Evolutionary conservation across 495 filamentous ascomycete genomes (phyloP), one percentile per base, ranked within the genome.

Genomic region (Tuber microsphaerosporum): DNA sequence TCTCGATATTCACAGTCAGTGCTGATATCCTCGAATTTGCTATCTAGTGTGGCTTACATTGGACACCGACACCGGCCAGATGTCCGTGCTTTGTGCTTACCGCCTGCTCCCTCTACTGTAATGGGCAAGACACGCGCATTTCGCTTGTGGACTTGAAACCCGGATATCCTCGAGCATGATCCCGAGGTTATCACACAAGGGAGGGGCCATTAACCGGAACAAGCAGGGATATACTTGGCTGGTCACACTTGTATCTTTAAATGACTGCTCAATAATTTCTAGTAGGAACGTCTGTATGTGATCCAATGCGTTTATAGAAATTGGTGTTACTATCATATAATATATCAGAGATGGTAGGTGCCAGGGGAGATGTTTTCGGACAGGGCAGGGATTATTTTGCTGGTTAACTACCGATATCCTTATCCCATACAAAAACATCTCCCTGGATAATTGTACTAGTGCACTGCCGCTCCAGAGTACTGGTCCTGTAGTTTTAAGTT

Each of bases 121-220:
- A 31, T 17, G 56, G 26, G n/a, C 12, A 65, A 7, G 26, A 65
- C 56, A 31, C 56, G 31, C 56, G 26, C 26, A 34, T 65, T 65
- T 65, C 56, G 26, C 56, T 31, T 65, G 56, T 65, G 56, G 56
- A 65, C 31, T 65, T 65, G 56, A 65, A 65, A 65, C 56, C 56
- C 26, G 56, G 56, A 65, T 65, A 65, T 34, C 56, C 56, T 61
- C n/a, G 10, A 61, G 48, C 48, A 26, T 61, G n/a, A 61, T 61
- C 10, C 51, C 22, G 51, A 61, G n/a, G 51, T 12, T n/a, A 8
- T n/a, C 14, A 20, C 5, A 31, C 51, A 61, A 61, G 51, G 51
- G 51, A 26, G n/a, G n/a, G 26, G 22, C 10, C 10, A 61, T 61
- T n/a, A 61, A 31, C 22, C 51, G 51, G 51, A 61, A 26, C 51